Conservation (phyloP, 192 early-diverging fungal genomes). For the Podila minutissima region DNA sequence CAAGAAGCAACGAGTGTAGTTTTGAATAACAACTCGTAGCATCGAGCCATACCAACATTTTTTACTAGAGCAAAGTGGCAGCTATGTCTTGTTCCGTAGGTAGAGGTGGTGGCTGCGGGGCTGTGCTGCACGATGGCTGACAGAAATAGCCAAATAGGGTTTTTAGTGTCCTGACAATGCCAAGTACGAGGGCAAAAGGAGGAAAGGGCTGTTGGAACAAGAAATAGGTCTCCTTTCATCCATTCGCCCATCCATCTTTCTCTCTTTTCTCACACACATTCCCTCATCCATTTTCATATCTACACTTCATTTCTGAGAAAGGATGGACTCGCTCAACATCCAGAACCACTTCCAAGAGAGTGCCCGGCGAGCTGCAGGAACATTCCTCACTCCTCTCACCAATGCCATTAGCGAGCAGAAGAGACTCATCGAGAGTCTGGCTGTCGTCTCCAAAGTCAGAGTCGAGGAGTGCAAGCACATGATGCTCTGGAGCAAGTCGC, state of each 20-base stretch:
- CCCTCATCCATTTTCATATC: background rate
- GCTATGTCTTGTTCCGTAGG: too few relatives aligned
- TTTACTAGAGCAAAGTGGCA: too few relatives aligned
- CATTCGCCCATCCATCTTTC: too few relatives aligned
- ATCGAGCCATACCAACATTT: too few relatives aligned
- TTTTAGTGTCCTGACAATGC: too few relatives aligned
- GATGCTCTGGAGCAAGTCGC: constrained; percentile 51
- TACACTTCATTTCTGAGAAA: background rate
- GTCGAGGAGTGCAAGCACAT: constrained; percentile 54
- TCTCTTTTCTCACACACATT: background rate
- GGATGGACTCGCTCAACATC: constrained; percentile 33
- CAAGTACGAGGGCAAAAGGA: too few relatives aligned
- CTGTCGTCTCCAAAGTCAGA: constrained; percentile 36
- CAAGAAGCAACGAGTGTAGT: constrained; percentile 27
- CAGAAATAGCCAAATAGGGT: too few relatives aligned
- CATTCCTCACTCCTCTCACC: constrained; percentile 37
- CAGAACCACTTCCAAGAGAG: constrained; percentile 25
- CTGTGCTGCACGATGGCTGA: too few relatives aligned
- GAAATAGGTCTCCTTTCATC: too few relatives aligned
- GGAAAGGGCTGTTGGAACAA: too few relatives aligned
- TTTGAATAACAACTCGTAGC: too few relatives aligned
- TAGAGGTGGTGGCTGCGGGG: too few relatives aligned
- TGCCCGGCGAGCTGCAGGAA: constrained; percentile 30
- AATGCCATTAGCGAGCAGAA: constrained; percentile 47
- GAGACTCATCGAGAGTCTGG: constrained; percentile 34